These are phyloP conservation scores for Hypomontagnella monticulosa DNA, from an alignment of 495 filamentous ascomycete species.

Conservation along the genomic window DNA sequence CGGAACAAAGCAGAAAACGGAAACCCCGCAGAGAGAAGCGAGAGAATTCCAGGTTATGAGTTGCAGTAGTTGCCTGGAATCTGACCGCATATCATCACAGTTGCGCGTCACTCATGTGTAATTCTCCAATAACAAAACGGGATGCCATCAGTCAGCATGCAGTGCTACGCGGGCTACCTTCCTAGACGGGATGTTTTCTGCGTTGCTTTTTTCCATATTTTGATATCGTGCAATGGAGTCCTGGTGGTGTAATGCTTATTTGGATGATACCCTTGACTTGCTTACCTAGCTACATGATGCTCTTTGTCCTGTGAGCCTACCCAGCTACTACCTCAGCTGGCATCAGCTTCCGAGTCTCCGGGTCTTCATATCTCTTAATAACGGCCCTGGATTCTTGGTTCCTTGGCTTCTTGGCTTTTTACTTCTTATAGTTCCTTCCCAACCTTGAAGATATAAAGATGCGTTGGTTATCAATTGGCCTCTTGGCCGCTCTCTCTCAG, in stretches of 20 bases:
- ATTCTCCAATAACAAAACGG: constrained; percentile 21
- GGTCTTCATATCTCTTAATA: constrained; percentile 7
- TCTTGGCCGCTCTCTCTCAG: constrained; percentile 21
- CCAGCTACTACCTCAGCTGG: background rate
- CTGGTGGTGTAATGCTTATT: constrained; percentile 26
- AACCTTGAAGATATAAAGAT: constrained; percentile 32
- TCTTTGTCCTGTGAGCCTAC: background rate
- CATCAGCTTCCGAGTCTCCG: constrained; percentile 18
- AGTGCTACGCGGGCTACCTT: constrained; percentile 21
- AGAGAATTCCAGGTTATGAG: too few relatives aligned
- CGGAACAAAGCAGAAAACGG: too few relatives aligned
- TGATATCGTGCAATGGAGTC: background rate
- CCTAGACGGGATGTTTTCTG: constrained; percentile 12
- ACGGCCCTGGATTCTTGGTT: background rate
- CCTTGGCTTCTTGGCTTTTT: constrained; percentile 1
- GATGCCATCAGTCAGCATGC: constrained; percentile 23
- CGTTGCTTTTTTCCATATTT: constrained; percentile 15
- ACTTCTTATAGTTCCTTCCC: background rate
- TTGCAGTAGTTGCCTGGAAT: too few relatives aligned
- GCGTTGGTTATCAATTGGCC: constrained; percentile 22
- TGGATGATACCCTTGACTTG: constrained; percentile 17
- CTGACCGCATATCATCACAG: constrained; percentile 14
- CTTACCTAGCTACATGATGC: background rate
- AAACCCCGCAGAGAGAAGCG: background rate
- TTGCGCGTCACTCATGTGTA: background rate